These are phyloP conservation scores for Pleodorina starrii DNA, from an alignment of 139 green algal species.

Conservation along the genomic window DNA sequence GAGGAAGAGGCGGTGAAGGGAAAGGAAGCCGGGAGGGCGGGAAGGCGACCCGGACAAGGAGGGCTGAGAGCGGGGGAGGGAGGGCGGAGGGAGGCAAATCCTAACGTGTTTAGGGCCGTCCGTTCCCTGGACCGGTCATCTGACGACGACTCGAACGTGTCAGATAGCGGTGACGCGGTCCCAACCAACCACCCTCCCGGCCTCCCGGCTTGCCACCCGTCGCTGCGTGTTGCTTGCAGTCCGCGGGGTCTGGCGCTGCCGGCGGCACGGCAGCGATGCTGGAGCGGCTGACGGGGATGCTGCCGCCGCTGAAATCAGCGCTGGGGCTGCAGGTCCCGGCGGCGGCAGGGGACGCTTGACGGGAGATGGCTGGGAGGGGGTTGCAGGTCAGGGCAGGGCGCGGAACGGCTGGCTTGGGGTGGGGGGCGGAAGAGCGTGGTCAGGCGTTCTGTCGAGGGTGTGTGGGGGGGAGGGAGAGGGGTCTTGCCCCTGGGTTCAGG, in stretches of 20 bases:
- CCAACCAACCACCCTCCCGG: background rate
- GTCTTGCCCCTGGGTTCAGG: no score
- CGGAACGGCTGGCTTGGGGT: no score
- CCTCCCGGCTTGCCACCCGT: background rate
- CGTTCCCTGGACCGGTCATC: background rate
- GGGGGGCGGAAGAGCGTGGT: no score
- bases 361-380: no score
- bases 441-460: no score
- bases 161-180: background rate
- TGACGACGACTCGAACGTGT: background rate
- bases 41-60: no score
- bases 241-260: background rate
- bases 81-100: background rate
- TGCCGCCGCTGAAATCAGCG: conserved; percentile 52
- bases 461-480: no score
- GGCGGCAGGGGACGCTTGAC: no score
- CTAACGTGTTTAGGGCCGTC: background rate
- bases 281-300: conserved; percentile 37
- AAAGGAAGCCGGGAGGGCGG: no score
- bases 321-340: conserved; percentile 37
- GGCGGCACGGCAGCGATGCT: conserved; percentile 3
- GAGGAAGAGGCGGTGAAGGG: no score
- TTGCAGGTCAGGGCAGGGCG: no score
- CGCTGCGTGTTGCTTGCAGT: background rate
- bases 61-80: no score